These are phyloP conservation scores for Schwanniomyces sp. DNA, from an alignment of 805 yeast species.

Conservation along the genomic window DNA sequence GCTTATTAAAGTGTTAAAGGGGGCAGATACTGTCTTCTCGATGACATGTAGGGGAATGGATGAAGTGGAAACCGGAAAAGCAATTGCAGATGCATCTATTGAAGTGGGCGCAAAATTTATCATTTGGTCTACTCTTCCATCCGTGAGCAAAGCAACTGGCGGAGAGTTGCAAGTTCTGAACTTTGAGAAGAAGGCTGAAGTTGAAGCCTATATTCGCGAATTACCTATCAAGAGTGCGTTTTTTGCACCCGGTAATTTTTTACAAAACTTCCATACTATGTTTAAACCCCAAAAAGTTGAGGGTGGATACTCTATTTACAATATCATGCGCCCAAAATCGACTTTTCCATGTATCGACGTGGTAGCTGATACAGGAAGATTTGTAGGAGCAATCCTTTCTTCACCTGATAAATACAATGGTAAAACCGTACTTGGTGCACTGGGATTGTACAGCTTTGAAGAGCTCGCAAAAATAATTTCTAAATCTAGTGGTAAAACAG, in stretches of 20 bases:
- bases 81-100: constrained; percentile 5
- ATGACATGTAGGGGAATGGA: constrained; percentile 3
- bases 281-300: constrained; percentile 1
- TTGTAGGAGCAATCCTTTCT: constrained; percentile 3
- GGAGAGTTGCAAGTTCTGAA: constrained; percentile 1
- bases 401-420: constrained; percentile 3
- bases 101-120: constrained; percentile 1
- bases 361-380: constrained; percentile 5
- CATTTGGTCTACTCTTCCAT: constrained; percentile 5
- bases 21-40: constrained; percentile 6
- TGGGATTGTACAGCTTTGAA: not conserved
- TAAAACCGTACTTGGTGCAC: constrained; percentile 1
- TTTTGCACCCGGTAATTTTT: constrained; percentile 4
- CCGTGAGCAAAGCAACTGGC: not conserved
- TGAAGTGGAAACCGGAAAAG: constrained; percentile 6
- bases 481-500: not conserved
- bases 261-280: constrained; percentile 3
- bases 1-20: constrained; percentile 2
- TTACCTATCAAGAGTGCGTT: constrained; percentile 4
- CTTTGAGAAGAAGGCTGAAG: constrained; percentile 3
- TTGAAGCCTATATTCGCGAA: constrained; percentile 5
- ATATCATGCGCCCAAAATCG: not conserved
- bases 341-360: constrained; percentile 5
- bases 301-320: not conserved
- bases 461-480: not conserved